Evolutionary conservation across 805 yeast genomes (phyloP).

Genomic region (Priceomyces melissophilus): DNA sequence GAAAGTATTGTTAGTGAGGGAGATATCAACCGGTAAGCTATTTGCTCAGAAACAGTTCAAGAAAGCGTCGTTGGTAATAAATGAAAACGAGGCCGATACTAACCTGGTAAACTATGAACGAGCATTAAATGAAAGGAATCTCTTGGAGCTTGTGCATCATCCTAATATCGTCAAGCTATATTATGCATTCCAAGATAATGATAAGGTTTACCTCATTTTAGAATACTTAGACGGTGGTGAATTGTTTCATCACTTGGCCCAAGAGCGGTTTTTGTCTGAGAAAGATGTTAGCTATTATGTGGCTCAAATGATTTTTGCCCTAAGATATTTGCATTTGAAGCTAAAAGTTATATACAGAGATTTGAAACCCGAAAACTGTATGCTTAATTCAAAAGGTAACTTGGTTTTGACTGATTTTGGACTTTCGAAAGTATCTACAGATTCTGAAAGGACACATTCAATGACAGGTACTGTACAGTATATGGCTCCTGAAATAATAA

Average conservation of each 20-base stretch:
- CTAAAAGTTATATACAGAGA: constrained; percentile 42
- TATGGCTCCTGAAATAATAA: constrained; percentile 47
- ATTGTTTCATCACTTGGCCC: constrained; percentile 40
- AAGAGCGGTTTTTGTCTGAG: constrained; percentile 24
- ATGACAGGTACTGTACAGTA: constrained; percentile 46
- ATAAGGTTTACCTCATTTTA: constrained; percentile 40
- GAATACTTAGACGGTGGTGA: constrained; percentile 47
- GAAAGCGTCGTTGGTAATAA: constrained; percentile 33
- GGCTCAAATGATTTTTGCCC: constrained; percentile 40
- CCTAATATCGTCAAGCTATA: constrained; percentile 43
- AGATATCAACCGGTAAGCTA: constrained; percentile 32
- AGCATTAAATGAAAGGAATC: constrained; percentile 40
- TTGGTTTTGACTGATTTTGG: constrained; percentile 46
- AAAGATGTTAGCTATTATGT: constrained; percentile 39
- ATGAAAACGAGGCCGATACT: constrained; percentile 28
- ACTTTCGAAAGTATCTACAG: constrained; percentile 33
- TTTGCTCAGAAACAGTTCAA: constrained; percentile 44
- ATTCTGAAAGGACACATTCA: constrained; percentile 20
- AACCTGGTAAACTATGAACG: constrained; percentile 32
- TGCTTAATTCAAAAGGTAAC: constrained; percentile 39
- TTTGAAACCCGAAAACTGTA: constrained; percentile 44
- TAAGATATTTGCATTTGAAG: constrained; percentile 34
- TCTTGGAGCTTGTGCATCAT: constrained; percentile 39
- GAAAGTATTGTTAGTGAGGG: constrained; percentile 39
- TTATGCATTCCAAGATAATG: constrained; percentile 43